Evolutionary conservation across 1,139 yeast species (phyloP), one percentile per base, ranked within the genome.

Genomic region (Saccharomycopsis phalli): DNA sequence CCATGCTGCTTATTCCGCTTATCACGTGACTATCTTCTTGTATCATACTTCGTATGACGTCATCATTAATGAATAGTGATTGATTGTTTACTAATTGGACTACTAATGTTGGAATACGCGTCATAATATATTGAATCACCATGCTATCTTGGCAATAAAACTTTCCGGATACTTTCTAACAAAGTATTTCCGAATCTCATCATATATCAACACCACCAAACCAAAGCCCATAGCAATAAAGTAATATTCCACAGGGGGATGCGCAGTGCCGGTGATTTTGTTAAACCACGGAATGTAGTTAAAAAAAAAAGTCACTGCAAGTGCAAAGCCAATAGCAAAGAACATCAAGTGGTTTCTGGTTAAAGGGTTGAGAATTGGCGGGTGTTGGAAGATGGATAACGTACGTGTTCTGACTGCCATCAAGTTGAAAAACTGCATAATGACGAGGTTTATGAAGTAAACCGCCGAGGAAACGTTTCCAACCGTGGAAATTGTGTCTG

Each of bases 201-300:
- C 76, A 45, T 59, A 59, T 4, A 50, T 42, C 36, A 69, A 49
- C 4, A 69, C 60, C 4, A 62, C 53, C 2, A 55, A 28, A 3
- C 74, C 76, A 49, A 70, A 66, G 0, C 69, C 74, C 29, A 69
- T 36, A 1, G 76, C 69, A 40, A 69, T 61, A 49, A 71, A 65
- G 50, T 64, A 71, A 51, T 66, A 65, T 48, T 67, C 69, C n/a
- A 64, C 69, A 2, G 74, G 74, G 7, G 69, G 66, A 10, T 56
- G 52, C 1, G 60, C 57, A 1, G 74, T 60, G 1, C 59, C 63
- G 49, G 71, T 54, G 6, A 58, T 56, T 1, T 41, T 47, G 46
- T 69, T 70, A 41, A 70, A 56, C 35, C 62, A 62, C 4, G 74
- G 73, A 35, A 66, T 59, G 46, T 70, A 68, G 47, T 67, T 67